Evolutionary conservation across 495 filamentous ascomycete species (phyloP).

Genomic region (Glonium stellatum): DNA sequence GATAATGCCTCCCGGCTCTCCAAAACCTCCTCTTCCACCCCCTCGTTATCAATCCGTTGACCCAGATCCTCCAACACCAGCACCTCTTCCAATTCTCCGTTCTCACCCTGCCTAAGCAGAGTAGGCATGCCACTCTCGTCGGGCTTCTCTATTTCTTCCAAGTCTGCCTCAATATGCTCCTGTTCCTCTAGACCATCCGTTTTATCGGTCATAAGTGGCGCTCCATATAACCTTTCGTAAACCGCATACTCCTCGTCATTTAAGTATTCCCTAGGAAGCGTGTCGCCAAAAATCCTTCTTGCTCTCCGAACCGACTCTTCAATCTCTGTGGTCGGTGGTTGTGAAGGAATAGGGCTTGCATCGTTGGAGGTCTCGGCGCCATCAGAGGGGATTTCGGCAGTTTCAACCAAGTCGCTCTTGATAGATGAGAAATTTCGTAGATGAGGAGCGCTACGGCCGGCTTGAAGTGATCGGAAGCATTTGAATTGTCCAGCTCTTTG

Average conservation of each 20-base stretch:
- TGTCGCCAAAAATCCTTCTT: slow-evolving; percentile 67
- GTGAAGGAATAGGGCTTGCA: not conserved
- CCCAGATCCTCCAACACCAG: slow-evolving; percentile 26
- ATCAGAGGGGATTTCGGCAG: not conserved
- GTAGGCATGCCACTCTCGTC: slow-evolving; percentile 28
- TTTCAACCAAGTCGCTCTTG: not conserved
- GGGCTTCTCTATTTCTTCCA: slow-evolving; percentile 35
- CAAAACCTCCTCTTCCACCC: slow-evolving; percentile 18
- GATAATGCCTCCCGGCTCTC: slow-evolving; percentile 33
- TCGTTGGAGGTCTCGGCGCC: not conserved
- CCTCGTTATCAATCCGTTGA: slow-evolving; percentile 15
- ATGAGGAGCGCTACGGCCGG: not conserved
- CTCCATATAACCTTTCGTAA: slow-evolving; percentile 78
- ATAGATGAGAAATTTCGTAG: not conserved
- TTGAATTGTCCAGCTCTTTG: not conserved
- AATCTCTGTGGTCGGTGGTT: not conserved
- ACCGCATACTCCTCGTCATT: slow-evolving; percentile 61
- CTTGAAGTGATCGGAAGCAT: not conserved
- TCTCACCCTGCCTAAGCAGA: slow-evolving; percentile 49
- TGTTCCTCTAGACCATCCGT: slow-evolving; percentile 52
- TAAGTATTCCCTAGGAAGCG: slow-evolving; percentile 66
- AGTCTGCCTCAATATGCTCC: slow-evolving; percentile 31
- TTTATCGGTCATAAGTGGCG: slow-evolving; percentile 49
- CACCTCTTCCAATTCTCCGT: slow-evolving; percentile 33
- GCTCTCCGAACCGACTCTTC: slow-evolving; percentile 48